Base-by-base conservation (phyloP, 202 grass and related monocot species). In the Eragrostis tef region DNA sequence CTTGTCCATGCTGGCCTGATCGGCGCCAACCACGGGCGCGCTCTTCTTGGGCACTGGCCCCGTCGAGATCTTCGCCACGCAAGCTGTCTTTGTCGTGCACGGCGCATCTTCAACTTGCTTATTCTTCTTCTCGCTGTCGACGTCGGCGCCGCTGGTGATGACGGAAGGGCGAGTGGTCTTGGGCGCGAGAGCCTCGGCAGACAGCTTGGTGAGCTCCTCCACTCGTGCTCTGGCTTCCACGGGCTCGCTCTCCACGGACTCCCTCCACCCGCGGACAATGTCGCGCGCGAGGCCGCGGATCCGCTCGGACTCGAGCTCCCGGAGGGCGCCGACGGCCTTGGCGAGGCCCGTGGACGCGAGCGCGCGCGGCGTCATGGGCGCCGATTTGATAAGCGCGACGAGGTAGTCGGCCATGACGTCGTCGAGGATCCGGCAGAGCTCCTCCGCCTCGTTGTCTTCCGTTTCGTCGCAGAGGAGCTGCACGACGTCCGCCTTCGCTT, bases 371-470 rank as follows among this genome's bases (percentile, higher is more conserved):
- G 0, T 39, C 51, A 11, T 39, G 5, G 42, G 14, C 0, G 36
- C n/a, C 50, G 47, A 0, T 52, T 44, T 9, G 2, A 84, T n/a
- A n/a, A 39, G 52, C 25, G 82, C 67, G 26, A 60, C 8, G 1
- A 84, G 82, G 12, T 64, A 49, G 26, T 77, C 64, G 0, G 27
- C 42, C 82, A 77, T 84, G 19, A 50, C 3, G 8, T 24, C 20
- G 64, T 84, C 73, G 9, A 84, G 82, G 9, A 51, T 2, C 12
- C 2, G 5, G 73, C 72, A 77, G 26, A 84, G 19, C 41, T 10
- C 1, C 72, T 84, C 73, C 12, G 34, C 34, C 34, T 39, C 34
- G 34, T 7, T 64, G 73, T 77, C 82, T 13, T 69, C 52, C 0
- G 43, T 13, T 5, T 19, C 44, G 42, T 69, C 1, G 52, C 41